phyloP scores from a whole-genome alignment of 345 rosid species.

The Syzygium oleosum region DNA sequence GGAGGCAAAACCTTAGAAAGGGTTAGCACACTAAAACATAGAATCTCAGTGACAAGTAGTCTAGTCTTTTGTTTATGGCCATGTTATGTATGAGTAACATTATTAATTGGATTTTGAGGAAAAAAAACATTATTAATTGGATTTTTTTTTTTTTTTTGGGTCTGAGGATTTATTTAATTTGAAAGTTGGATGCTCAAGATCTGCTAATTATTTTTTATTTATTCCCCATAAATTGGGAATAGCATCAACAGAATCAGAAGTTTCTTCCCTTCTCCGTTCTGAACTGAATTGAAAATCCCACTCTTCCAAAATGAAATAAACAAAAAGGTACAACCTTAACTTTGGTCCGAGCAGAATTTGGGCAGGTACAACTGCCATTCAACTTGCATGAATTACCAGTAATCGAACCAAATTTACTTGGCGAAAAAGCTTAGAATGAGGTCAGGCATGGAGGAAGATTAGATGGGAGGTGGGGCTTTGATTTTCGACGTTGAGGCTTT shows the following conservation, averaged over 20 bases:
- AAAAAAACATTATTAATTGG: not conserved
- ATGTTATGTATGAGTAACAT: not conserved
- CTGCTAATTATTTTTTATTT: not conserved
- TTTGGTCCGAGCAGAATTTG: not conserved
- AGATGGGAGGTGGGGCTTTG: not conserved
- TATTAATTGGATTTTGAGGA: not conserved
- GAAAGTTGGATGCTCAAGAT: not conserved
- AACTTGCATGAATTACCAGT: not conserved
- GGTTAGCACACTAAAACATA: not conserved
- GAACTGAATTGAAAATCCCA: not conserved
- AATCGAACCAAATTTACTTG: not conserved
- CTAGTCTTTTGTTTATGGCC: not conserved
- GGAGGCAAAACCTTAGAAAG: not conserved
- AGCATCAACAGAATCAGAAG: not conserved
- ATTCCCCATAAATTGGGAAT: not conserved
- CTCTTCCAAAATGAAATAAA: not conserved
- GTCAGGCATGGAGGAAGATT: not conserved
- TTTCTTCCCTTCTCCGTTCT: not conserved
- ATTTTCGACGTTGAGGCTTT: not conserved
- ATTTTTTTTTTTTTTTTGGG: too few relatives aligned
- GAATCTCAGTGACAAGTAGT: not conserved
- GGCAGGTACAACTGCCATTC: not conserved
- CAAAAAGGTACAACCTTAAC: not conserved
- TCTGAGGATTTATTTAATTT: not conserved
- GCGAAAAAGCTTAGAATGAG: not conserved